These are phyloP conservation scores for Heterobasidion irregulare DNA, from an alignment of 1,284 basidiomycete species.

Conservation along the genomic window DNA sequence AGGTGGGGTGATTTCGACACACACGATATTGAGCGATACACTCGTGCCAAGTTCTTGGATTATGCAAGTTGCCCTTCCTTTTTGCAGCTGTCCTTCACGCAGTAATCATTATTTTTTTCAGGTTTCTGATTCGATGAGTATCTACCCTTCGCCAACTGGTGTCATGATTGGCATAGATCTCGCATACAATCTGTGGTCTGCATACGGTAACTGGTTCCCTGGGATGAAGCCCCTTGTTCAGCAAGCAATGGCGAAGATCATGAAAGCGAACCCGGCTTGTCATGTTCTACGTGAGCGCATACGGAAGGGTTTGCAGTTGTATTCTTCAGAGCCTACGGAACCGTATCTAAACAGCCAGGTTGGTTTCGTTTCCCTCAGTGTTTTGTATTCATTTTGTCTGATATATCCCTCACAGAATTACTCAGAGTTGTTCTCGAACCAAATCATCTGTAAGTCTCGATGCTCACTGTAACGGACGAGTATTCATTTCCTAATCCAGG, in stretches of 20 bases:
- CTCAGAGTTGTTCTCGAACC: constrained; percentile 97
- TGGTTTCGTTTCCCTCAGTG: constrained; percentile 11
- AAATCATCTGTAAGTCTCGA: constrained; percentile 80
- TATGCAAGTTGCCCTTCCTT: constrained; percentile 46
- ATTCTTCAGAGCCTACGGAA: constrained; percentile 98
- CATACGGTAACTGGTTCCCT: constrained; percentile 99
- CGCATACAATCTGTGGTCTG: constrained; percentile 98
- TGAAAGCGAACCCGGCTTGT: constrained; percentile 98
- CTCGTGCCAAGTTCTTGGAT: constrained; percentile 96
- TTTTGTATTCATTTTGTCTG: constrained; percentile 13
- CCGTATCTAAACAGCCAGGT: constrained; percentile 94
- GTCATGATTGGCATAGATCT: constrained; percentile 98
- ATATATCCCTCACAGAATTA: constrained; percentile 61
- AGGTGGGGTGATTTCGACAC: constrained; percentile 99
- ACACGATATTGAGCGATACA: constrained; percentile 97
- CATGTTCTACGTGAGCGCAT: constrained; percentile 98
- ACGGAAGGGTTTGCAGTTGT: constrained; percentile 95
- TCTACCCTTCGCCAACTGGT: constrained; percentile 97
- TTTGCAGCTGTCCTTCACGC: constrained; percentile 3
- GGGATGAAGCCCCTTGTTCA: constrained; percentile 97
- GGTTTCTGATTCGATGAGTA: constrained; percentile 94
- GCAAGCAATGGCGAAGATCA: constrained; percentile 99
- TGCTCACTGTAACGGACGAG: neutral
- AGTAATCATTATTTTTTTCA: constrained; percentile 18
- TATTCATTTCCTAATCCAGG: constrained; percentile 25